Conservation (phyloP, 148 eudicot genomes). For the Rhododendron ovatum region DNA sequence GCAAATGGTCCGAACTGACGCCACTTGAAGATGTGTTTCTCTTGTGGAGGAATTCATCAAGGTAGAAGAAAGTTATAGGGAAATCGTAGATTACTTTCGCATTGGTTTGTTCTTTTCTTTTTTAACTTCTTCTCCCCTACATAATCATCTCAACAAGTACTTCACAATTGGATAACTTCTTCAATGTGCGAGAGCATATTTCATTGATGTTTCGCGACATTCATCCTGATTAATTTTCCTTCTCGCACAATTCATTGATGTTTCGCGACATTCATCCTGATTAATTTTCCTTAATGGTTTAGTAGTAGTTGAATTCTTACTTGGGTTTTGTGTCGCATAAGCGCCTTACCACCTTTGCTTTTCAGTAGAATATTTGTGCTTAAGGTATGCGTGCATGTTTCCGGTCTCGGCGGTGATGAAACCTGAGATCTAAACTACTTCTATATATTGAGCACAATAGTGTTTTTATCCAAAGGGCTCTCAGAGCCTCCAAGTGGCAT, state of each 20-base stretch:
- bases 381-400: background rate
- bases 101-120: background rate
- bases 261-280: background rate
- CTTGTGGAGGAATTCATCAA: background rate
- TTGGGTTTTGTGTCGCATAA: background rate
- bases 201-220: background rate
- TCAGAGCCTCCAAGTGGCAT: too few relatives aligned
- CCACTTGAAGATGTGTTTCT: background rate
- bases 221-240: background rate
- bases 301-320: background rate
- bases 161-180: background rate
- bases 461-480: too few relatives aligned
- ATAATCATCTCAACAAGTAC: background rate
- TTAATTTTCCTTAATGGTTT: background rate
- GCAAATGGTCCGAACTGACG: constrained; percentile 7
- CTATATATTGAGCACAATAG: too few relatives aligned
- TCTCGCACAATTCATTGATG: background rate
- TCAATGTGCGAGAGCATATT: background rate
- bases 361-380: background rate
- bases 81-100: background rate
- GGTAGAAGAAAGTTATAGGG: background rate
- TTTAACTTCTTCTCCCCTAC: background rate
- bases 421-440: background rate
- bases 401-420: background rate
- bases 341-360: too few relatives aligned